phyloP scores from a whole-genome alignment of 371 early-diverging fungal genomes.

The Chytridium lagenaria region DNA sequence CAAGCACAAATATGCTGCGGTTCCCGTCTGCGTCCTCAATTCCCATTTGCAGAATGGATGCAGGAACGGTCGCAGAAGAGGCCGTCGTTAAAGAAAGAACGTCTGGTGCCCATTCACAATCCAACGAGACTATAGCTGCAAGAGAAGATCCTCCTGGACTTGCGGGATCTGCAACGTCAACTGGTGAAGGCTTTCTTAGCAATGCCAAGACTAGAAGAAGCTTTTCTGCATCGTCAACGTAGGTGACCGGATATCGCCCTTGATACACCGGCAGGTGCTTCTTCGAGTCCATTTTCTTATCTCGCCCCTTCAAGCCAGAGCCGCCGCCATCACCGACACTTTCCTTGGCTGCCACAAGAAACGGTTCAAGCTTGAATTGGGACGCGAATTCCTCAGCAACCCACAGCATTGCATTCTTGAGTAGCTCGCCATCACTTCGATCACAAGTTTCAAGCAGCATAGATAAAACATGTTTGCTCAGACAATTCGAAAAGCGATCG shows the following conservation, averaged over 20 bases:
- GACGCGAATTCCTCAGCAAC: neutral
- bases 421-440: neutral
- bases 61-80: neutral
- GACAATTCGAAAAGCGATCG: neutral
- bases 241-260: neutral
- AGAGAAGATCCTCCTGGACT: neutral
- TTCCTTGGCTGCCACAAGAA: neutral
- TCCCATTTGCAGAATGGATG: conserved; percentile 7
- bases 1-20: neutral
- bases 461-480: neutral
- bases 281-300: neutral
- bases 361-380: neutral
- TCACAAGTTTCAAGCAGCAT: neutral
- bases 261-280: neutral
- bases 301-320: neutral
- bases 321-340: neutral
- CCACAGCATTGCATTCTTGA: neutral
- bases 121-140: neutral
- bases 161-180: too few species aligned
- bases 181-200: neutral
- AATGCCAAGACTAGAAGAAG: neutral
- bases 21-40: neutral
- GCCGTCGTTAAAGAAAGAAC: neutral
- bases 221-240: neutral
- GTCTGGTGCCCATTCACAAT: conserved; percentile 12